Base-by-base conservation (phyloP, 495 filamentous ascomycete genomes). In the Neurospora sp. region DNA sequence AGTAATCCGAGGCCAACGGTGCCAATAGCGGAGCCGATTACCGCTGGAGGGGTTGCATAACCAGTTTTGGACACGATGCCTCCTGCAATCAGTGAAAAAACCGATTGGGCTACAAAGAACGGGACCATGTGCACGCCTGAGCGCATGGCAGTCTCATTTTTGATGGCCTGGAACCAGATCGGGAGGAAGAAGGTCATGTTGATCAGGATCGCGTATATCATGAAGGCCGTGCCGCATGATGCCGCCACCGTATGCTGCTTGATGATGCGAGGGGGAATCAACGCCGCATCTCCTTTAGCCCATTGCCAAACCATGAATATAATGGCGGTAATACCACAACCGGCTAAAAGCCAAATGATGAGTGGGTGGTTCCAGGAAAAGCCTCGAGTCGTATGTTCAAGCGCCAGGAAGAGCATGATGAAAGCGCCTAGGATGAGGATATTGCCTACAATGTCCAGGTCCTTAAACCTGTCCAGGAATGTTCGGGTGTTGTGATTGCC, bases 131-230 rank as follows among this genome's bases (percentile, higher is more conserved):
- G 84, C 75, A 94, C 88, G 18, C 92, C 92, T 5, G 90, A 92
- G 69, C 86, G 83, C 9, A 87, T 85, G 16, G 92, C 88, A 0
- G 84, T 83, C n/a, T 85, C 87, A 68, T 84, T 86, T 73, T 91
- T 88, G 79, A 94, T 87, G 4, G 91, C 90, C 73, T 93, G 91
- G 82, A 93, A 92, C 88, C 88, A 93, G 87, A 86, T 71, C 22
- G 79, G 77, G 35, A 80, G 39, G 42, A 82, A 79, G 81, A 88
- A 87, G 70, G 90, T 89, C 77, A 91, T 87, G 86, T 86, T 90
- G 73, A 80, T 79, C 39, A 90, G 53, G 35, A 75, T 72, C n/a
- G 74, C 78, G 39, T 77, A 77, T n/a, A 74, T 74, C 76, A 76
- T 74, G 73, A 80, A 76, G 6, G 76, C 72, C 77, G 77, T 90